Evolutionary conservation across 805 yeast species (phyloP).

Genomic region (Wickerhamomyces silvicola): DNA sequence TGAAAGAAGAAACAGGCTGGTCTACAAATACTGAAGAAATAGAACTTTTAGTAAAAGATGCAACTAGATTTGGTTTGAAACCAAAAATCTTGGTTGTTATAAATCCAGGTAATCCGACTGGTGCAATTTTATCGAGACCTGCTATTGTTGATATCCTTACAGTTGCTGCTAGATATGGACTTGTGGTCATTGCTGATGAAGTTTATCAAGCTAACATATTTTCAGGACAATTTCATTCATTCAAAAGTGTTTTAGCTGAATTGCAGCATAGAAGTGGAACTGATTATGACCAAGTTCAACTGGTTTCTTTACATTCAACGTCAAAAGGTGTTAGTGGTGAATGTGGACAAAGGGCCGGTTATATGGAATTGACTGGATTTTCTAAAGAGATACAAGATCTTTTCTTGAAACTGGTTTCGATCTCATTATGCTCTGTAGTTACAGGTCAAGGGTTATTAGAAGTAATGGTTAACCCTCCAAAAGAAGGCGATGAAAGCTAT

Average conservation of each 20-base stretch:
- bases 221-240: slow-evolving; percentile 73
- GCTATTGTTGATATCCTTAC: slow-evolving; percentile 67
- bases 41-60: slow-evolving; percentile 42
- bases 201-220: slow-evolving; percentile 94
- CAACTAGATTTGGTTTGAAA: slow-evolving; percentile 44
- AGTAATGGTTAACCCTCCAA: slow-evolving; percentile 90
- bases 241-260: slow-evolving; percentile 70
- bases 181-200: slow-evolving; percentile 93
- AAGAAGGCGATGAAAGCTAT: slow-evolving; percentile 67
- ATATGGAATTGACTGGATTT: slow-evolving; percentile 90
- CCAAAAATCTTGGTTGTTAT: slow-evolving; percentile 85
- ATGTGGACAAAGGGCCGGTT: slow-evolving; percentile 99
- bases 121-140: slow-evolving; percentile 62
- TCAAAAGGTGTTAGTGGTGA: slow-evolving; percentile 98
- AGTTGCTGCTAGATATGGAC: slow-evolving; percentile 77
- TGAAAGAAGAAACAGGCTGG: slow-evolving; percentile 82
- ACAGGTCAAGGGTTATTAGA: slow-evolving; percentile 92
- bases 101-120: slow-evolving; percentile 99
- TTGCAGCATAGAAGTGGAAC: slow-evolving; percentile 48
- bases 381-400: slow-evolving; percentile 59
- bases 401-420: slow-evolving; percentile 80
- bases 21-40: slow-evolving; percentile 67
- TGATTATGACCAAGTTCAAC: slow-evolving; percentile 67
- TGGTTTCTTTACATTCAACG: slow-evolving; percentile 94
- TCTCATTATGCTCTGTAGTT: slow-evolving; percentile 89